Evolutionary conservation across 352 stramenopile species (phyloP), one percentile per base, ranked within the genome.

Genomic region (Phytopythium oedochilum): DNA sequence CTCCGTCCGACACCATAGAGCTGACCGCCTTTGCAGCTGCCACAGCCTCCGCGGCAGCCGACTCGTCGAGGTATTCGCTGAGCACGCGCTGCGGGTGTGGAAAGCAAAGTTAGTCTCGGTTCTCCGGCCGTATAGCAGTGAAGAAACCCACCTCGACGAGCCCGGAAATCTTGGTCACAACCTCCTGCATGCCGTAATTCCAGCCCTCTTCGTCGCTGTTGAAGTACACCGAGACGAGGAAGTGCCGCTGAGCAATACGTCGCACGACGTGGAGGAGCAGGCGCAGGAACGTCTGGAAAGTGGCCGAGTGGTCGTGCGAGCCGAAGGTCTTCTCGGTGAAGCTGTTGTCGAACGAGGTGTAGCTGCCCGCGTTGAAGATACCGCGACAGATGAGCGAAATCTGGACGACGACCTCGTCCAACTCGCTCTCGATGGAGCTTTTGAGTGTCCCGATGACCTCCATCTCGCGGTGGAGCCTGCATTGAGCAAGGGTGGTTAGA

Each of bases 281-380:
- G 1, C 72, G 75, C 52, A 92, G 39, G 45, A 89, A 94, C 2
- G 72, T 85, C 46, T 82, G 67, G 46, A 92, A 91, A 29, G 86
- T 77, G 50, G 43, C 64, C 11, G 81, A 88, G 45, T 86, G 67
- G 50, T 85, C 72, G 61, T 88, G 75, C 6, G 59, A 70, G 18
- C 81, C 83, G 48, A 92, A 94, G 6, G 75, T 78, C 18, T 78
- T 83, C 46, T 92, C 73, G 11, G 73, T 91, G 57, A 89, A 89
- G 29, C 63, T 73, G 56, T 86, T 88, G 45, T 83, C 75, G 49
- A 89, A 88, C 3, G 82, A 89, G n/a, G 77, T 92, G 50, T 75
- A 83, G 55, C 76, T 89, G 55, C 70, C 81, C 2, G 74, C 73
- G 53, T 88, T 89, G 67, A 86, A 92, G 44, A 89, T 86, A 10